Conservation (phyloP, 768 basidiomycete genomes). For the Pleurotus ostreatus region DNA sequence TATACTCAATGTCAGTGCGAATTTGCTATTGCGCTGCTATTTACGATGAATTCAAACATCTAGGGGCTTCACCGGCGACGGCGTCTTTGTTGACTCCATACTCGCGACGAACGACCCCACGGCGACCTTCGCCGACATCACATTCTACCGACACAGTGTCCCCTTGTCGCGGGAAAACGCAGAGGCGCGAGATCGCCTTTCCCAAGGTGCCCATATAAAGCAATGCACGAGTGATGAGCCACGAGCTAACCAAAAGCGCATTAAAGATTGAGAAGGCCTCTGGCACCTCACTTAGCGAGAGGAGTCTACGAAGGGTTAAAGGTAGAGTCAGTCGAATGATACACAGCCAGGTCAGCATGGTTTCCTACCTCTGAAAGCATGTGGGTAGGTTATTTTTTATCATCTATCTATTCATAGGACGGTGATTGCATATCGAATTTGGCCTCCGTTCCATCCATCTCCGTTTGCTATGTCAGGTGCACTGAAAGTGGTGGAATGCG, state of each 20-base stretch:
- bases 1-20: not conserved
- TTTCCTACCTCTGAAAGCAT: no score
- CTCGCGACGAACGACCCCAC: not conserved
- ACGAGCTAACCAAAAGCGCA: not conserved
- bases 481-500: not conserved
- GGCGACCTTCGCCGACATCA: not conserved
- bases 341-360: not conserved
- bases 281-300: not conserved
- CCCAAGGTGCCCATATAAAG: no score
- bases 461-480: not conserved
- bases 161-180: not conserved
- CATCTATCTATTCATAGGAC: not conserved
- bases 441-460: not conserved
- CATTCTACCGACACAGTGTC: not conserved
- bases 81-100: not conserved
- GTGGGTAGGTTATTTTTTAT: not conserved
- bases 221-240: not conserved
- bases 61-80: not conserved
- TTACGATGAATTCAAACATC: no score
- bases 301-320: slow-evolving; percentile 5
- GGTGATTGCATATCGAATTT: not conserved
- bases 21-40: no score
- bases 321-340: slow-evolving; percentile 4
- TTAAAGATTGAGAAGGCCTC: not conserved
- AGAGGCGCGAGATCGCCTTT: no score